A percentile compares a stretch with the other conserved stretches of the same genome.
Conservation (phyloP, 176 grass and related monocot species). For the Rhynchospora pubera region DNA sequence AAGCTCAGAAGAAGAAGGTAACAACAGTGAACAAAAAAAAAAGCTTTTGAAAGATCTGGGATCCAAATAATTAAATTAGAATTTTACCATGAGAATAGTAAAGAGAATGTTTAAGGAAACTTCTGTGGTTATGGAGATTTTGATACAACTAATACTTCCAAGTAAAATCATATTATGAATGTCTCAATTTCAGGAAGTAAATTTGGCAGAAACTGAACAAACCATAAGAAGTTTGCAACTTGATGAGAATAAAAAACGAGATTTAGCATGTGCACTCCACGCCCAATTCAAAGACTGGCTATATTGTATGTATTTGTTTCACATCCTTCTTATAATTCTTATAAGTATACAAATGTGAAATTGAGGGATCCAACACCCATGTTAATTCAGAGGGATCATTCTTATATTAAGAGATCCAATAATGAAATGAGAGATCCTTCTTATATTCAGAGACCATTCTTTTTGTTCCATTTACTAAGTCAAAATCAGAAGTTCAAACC, state of each 20-base stretch:
- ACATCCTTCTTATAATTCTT: background rate
- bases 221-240: slow-evolving; percentile 65
- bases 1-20: slow-evolving; percentile 85
- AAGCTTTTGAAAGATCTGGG: background rate
- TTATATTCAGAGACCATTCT: background rate
- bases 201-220: slow-evolving; percentile 68
- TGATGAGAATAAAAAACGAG: slow-evolving; percentile 77
- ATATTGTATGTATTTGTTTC: slow-evolving; percentile 55
- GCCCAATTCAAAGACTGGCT: slow-evolving; percentile 95
- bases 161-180: background rate
- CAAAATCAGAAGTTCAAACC: background rate
- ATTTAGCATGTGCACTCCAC: slow-evolving; percentile 76
- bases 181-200: slow-evolving; percentile 33
- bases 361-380: background rate
- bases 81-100: background rate
- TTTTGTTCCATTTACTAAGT: background rate
- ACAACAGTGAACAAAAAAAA: background rate
- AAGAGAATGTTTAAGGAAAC: background rate
- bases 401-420: too few species aligned
- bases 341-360: slow-evolving; percentile 3
- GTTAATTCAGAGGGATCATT: background rate
- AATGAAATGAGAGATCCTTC: too few species aligned
- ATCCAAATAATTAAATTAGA: slow-evolving; percentile 1
- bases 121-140: slow-evolving; percentile 8
- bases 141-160: background rate